Percentiles rank a stretch among this genome's conserved stretches.
These are phyloP conservation scores for Camellia japonica DNA, from an alignment of 148 eudicot genomes.

Conservation along the genomic window DNA sequence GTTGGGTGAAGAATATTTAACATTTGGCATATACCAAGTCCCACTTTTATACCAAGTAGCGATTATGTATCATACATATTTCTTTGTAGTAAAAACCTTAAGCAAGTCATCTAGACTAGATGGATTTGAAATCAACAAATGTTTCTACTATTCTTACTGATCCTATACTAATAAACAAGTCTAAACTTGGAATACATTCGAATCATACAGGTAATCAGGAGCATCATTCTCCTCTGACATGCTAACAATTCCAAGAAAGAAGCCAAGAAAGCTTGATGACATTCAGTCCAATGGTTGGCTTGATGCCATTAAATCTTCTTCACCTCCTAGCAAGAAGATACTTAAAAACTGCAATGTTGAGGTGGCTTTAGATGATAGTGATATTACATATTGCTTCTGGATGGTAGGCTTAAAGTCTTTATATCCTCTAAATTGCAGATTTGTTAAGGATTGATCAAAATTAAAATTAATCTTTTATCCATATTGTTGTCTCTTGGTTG, in stretches of 20 bases:
- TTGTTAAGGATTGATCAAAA: not conserved
- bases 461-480: not conserved
- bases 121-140: constrained; percentile 63
- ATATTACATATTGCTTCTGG: constrained; percentile 55
- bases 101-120: constrained; percentile 28
- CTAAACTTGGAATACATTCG: constrained; percentile 54
- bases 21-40: not conserved
- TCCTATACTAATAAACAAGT: constrained; percentile 54
- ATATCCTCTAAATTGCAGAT: not conserved
- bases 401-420: constrained; percentile 39
- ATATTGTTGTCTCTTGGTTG: not conserved
- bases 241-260: constrained; percentile 39
- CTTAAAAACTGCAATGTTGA: constrained; percentile 49
- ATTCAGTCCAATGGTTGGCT: constrained; percentile 79
- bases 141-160: constrained; percentile 69
- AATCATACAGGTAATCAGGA: constrained; percentile 48
- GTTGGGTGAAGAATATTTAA: constrained; percentile 51
- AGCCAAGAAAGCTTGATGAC: too few species aligned
- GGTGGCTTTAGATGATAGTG: constrained; percentile 52
- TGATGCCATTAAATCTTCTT: constrained; percentile 84
- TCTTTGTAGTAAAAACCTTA: not conserved
- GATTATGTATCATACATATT: not conserved
- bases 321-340: constrained; percentile 74
- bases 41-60: not conserved
- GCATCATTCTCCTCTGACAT: constrained; percentile 42